Evolutionary conservation across 2,329 filamentous ascomycete species (phyloP), one percentile per base, ranked within the genome.

Genomic region (Fusarium napiforme): DNA sequence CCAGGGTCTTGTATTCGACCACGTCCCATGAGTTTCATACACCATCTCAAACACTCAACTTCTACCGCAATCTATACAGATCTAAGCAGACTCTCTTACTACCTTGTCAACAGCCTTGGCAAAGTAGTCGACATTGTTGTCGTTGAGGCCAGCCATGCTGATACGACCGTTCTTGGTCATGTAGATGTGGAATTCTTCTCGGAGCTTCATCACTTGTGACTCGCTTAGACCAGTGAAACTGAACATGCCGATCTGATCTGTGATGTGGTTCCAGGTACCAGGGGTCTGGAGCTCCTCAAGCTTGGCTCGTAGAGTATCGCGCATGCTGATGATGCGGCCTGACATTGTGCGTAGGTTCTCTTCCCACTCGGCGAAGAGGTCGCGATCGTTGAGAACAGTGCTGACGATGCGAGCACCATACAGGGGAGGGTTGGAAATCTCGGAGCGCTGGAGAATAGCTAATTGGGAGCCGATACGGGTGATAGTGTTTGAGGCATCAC

Each of bases 211-310:
- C 12, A 96, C 93, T 81, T 96, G 93, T 71, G 89, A 81, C 84
- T 95, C 93, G 18, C 82, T 89, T 81, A 97, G 84, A 18, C 94
- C 94, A 2, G 94, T 97, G 83, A 97, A 99, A 82, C 92, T 96
- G 86, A 99, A 99, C 96, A 99, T 99, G 85, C 96, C 96, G 81
- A 99, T 99, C 88, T 99, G 96, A 79, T 97, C 93, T 21, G 95
- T 98, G 82, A 99, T 97, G 85, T 99, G 96, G 80, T 95, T 94
- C 96, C 96, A 99, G 19, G 89, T 93, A 37, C 96, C 96, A 0
- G 96, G 96, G 0, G 96, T 98, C 36, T 90, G 90, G 67, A 96
- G 88, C 79, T 91, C 90, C 84, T 98, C 96, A 16, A 99, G 90
- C 83, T 95, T 94, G 63, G 86, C 84, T 57, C 94, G 90, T 77